Base-by-base conservation (phyloP, 1,284 basidiomycete species). In the Boletus sp. region DNA sequence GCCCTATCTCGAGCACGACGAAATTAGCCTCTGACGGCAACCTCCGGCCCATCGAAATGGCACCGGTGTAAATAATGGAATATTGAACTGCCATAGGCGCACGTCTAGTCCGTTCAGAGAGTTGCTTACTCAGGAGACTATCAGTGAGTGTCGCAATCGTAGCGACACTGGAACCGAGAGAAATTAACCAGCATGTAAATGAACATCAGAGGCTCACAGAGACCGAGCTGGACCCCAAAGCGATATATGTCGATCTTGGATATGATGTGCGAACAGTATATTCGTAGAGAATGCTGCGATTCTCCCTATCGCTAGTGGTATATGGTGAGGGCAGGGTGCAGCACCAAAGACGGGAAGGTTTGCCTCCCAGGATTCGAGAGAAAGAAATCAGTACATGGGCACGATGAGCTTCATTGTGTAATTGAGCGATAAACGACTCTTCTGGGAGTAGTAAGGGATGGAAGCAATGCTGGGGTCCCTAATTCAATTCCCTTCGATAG, bases 341-440 rank as follows among this genome's bases (percentile, higher is more conserved):
- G 82, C 81, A 47, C 83, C 82, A 71, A 84, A 89, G 59, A 90
- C 81, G 30, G 89, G 88, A 58, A 90, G 82, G 72, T 89, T 90
- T 44, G 84, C 78, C 68, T 91, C 88, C 88, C 87, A 90, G 23
- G 83, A 82, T 21, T 86, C 87, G 55, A 90, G 82, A 89, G 80
- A 75, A 89, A 88, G 79, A 90, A 91, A 86, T 84, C 87, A 89
- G 69, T 85, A 88, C 86, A 89, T 89, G 67, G 83, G 86, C 37
- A 77, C 66, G n/a, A 83, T 78, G 43, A 87, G 27, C 84, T 86
- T 75, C 77, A 81, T 57, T 81, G 81, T 28, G 69, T 51, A 61
- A 68, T 23, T 56, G 75, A 57, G 43, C 27, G 44, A 53, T n/a
- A 23, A 65, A 55, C 6, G 67, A 56, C 25, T 68, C 65, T 40